Base-by-base conservation (phyloP, 2,329 filamentous ascomycete genomes). In the Anthostomella pinea region DNA sequence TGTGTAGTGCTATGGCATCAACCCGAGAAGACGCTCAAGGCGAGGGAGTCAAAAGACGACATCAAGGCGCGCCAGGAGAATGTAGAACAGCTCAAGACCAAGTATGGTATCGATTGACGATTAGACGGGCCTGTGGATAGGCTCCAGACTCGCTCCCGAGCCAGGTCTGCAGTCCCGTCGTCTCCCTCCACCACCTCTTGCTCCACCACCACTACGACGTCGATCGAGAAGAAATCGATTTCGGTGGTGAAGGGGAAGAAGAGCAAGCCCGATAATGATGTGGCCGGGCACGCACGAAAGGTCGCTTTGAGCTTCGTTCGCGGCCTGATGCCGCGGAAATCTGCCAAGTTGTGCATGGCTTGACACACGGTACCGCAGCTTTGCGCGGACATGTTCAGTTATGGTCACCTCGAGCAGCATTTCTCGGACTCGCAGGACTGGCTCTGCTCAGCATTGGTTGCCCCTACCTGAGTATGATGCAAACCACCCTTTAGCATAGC, bases 51-150 rank as follows among this genome's bases (percentile, higher is more conserved):
- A 73, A 91, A 87, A 82, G 87, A 93, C 69, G 89, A 96, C 70
- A 77, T 97, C 60, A 87, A 91, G 60, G 83, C 88, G 58, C 87
- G 93, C 71, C 87, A 93, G 70, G 87, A 95, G 67, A 93, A 91
- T 75, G 82, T 98, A 86, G 91, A 95, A 79, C 86, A 88, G 73
- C 83, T 97, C 72, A 98, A 98, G 75, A 81, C 85, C 64, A 87
- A 97, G 69, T 89, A 98, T 69, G 91, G 90, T 65, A 96, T 97
- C 77, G 91, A 96, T 83, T 98, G 88, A 91, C 80, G 80, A 79
- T 78, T 74, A 75, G 79, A 83, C 79, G 79, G 79, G 79, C 70
- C 77, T 77, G 72, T 66, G 64, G 76, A 75, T 64, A 64, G 62
- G 52, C 57, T 55, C 57, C 65, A 69, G 63, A 67, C 70, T 58